These are phyloP conservation scores for Pseudocercospora eumusae DNA, from an alignment of 2,329 filamentous ascomycete genomes.

Conservation along the genomic window DNA sequence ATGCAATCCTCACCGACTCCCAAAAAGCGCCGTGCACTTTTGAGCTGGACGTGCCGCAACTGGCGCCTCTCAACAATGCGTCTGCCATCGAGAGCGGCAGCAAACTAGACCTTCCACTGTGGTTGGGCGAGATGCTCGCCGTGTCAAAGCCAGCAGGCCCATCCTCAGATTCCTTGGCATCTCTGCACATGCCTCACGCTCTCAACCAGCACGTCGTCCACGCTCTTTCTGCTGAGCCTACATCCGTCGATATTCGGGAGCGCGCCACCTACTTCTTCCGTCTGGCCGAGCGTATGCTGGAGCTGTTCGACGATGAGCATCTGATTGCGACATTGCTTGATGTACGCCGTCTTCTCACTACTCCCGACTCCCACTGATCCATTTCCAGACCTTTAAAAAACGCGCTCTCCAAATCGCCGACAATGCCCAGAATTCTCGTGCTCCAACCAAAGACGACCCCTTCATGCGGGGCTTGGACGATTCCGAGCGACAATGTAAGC, in stretches of 20 bases:
- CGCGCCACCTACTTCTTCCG: slow-evolving; percentile 87
- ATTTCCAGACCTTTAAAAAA: slow-evolving; percentile 69
- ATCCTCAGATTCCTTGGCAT: slow-evolving; percentile 61
- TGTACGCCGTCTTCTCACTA: slow-evolving; percentile 32
- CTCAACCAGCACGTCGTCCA: slow-evolving; percentile 80
- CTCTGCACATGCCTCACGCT: slow-evolving; percentile 76
- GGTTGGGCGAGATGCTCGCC: slow-evolving; percentile 92
- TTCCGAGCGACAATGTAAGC: slow-evolving; percentile 66
- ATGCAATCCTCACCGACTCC: slow-evolving; percentile 80
- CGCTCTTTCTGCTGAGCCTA: slow-evolving; percentile 86
- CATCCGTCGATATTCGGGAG: slow-evolving; percentile 78
- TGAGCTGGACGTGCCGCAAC: slow-evolving; percentile 80
- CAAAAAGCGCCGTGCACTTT: slow-evolving; percentile 98
- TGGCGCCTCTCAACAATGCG: slow-evolving; percentile 80
- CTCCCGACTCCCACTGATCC: too few relatives aligned
- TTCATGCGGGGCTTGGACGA: slow-evolving; percentile 89
- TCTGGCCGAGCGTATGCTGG: slow-evolving; percentile 79
- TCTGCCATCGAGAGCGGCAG: slow-evolving; percentile 76
- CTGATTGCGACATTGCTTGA: slow-evolving; percentile 61
- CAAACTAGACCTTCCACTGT: slow-evolving; percentile 80
- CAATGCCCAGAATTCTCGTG: slow-evolving; percentile 79
- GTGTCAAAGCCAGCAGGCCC: slow-evolving; percentile 53
- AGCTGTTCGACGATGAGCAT: slow-evolving; percentile 88
- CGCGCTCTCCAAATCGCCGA: slow-evolving; percentile 81
- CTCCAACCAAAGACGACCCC: slow-evolving; percentile 57